Percentiles rank a stretch among this genome's conserved stretches.
Conservation (phyloP, 352 stramenopile genomes). For the Hyaloperonospora brassicae region DNA sequence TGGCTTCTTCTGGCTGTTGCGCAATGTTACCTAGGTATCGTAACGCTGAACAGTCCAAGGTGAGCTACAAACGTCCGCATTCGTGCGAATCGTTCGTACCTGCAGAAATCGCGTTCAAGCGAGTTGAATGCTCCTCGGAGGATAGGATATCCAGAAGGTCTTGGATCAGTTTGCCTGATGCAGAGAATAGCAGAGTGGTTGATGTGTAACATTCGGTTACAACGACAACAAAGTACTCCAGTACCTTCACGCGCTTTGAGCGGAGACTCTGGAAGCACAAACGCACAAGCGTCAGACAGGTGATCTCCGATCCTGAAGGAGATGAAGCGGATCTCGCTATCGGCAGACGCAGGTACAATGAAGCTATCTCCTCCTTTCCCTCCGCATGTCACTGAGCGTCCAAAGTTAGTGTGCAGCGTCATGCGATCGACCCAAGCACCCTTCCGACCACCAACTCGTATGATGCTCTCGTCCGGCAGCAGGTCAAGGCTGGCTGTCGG, state of each 20-base stretch:
- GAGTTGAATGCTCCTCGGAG: constrained; percentile 8
- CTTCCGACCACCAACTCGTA: constrained; percentile 44
- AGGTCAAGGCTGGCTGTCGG: constrained; percentile 35
- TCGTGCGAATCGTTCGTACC: constrained; percentile 12
- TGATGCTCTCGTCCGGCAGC: constrained; percentile 43
- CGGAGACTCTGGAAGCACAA: constrained; percentile 27
- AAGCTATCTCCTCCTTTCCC: constrained; percentile 59
- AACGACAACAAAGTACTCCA: background rate
- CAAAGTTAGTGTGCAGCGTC: constrained; percentile 60
- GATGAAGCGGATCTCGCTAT: constrained; percentile 53
- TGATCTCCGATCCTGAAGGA: constrained; percentile 60
- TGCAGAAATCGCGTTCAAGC: constrained; percentile 28
- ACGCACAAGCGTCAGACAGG: constrained; percentile 45
- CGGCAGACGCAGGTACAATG: constrained; percentile 18
- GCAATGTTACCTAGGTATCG: constrained; percentile 70
- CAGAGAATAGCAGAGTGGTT: background rate
- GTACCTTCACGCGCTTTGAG: constrained; percentile 18
- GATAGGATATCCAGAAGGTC: constrained; percentile 18
- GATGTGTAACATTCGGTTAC: background rate
- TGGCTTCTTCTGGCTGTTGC: constrained; percentile 37
- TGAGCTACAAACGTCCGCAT: constrained; percentile 2
- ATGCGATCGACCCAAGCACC: constrained; percentile 70
- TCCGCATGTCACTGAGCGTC: constrained; percentile 41
- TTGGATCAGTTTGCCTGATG: constrained; percentile 22
- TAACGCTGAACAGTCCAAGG: constrained; percentile 21